These are phyloP conservation scores for Salix exigua DNA, from an alignment of 345 rosid species.

Conservation along the genomic window DNA sequence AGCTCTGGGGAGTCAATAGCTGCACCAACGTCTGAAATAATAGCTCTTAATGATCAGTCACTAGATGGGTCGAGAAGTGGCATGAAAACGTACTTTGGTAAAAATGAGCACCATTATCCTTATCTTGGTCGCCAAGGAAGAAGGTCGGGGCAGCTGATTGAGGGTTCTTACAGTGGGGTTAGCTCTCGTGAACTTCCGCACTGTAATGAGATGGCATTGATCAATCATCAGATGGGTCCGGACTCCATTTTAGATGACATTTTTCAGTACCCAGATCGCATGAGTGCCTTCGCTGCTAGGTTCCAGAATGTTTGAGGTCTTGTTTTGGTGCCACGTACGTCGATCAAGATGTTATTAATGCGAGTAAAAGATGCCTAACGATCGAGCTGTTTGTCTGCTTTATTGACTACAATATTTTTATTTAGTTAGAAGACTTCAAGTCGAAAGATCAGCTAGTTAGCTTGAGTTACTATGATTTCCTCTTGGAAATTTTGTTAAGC, in stretches of 20 bases:
- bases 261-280: conserved; percentile 35
- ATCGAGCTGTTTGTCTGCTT: background rate
- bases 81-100: background rate
- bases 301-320: conserved; percentile 28
- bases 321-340: background rate
- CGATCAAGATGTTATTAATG: background rate
- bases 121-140: conserved; percentile 11
- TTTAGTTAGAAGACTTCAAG: background rate
- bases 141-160: conserved; percentile 8
- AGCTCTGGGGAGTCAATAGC: background rate
- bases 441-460: background rate
- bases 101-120: background rate
- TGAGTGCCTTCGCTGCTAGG: conserved; percentile 35
- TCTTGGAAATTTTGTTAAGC: background rate
- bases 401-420: background rate
- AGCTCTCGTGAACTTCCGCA: conserved; percentile 8
- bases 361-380: no score
- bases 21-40: conserved; percentile 9
- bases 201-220: conserved; percentile 2
- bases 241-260: conserved; percentile 33
- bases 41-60: background rate
- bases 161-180: conserved; percentile 21
- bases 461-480: background rate
- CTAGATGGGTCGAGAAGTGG: conserved; percentile 11
- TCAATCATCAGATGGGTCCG: conserved; percentile 20